Conservation (phyloP, 495 filamentous ascomycete genomes). For the Jackrogersella multiformis region DNA sequence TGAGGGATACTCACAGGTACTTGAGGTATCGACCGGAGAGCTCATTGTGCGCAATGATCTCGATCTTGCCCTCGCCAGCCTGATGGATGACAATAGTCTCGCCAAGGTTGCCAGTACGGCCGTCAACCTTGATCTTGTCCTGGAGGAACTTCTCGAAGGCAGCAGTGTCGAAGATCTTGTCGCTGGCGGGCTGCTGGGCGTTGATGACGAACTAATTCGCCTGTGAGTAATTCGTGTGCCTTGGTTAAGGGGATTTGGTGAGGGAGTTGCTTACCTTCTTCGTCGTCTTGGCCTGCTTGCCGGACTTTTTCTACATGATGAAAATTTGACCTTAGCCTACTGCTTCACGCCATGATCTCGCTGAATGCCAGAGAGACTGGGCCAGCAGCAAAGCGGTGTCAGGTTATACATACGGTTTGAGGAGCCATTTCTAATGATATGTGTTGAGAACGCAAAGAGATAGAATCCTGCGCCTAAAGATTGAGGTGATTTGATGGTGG, state of each 20-base stretch:
- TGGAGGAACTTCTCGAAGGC: slow-evolving; percentile 99
- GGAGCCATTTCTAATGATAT: slow-evolving; percentile 64
- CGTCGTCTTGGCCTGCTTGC: slow-evolving; percentile 69
- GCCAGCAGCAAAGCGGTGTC: slow-evolving; percentile 90
- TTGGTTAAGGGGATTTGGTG: not conserved
- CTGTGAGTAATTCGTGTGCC: slow-evolving; percentile 28
- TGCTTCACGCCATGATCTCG: slow-evolving; percentile 73
- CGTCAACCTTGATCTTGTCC: slow-evolving; percentile 99
- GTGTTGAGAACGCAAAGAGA: slow-evolving; percentile 70
- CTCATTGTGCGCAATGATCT: slow-evolving; percentile 95
- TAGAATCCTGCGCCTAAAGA: slow-evolving; percentile 60
- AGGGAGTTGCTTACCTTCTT: slow-evolving; percentile 66
- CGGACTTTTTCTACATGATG: slow-evolving; percentile 69
- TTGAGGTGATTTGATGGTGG: slow-evolving; percentile 29
- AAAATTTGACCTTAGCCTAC: slow-evolving; percentile 84
- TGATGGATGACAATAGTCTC: slow-evolving; percentile 91
- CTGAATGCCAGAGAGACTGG: slow-evolving; percentile 53
- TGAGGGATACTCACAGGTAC: slow-evolving; percentile 82
- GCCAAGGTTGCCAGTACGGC: slow-evolving; percentile 96
- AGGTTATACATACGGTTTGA: slow-evolving; percentile 76
- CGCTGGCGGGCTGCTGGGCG: slow-evolving; percentile 92
- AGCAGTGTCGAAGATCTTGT: slow-evolving; percentile 99
- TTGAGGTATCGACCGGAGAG: slow-evolving; percentile 99
- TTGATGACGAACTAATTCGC: slow-evolving; percentile 90
- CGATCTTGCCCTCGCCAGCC: slow-evolving; percentile 92